A percentile compares a stretch with the other conserved stretches of the same genome.
These are phyloP conservation scores for Diplodia sapinea DNA, from an alignment of 2,329 filamentous ascomycete genomes.

Conservation along the genomic window DNA sequence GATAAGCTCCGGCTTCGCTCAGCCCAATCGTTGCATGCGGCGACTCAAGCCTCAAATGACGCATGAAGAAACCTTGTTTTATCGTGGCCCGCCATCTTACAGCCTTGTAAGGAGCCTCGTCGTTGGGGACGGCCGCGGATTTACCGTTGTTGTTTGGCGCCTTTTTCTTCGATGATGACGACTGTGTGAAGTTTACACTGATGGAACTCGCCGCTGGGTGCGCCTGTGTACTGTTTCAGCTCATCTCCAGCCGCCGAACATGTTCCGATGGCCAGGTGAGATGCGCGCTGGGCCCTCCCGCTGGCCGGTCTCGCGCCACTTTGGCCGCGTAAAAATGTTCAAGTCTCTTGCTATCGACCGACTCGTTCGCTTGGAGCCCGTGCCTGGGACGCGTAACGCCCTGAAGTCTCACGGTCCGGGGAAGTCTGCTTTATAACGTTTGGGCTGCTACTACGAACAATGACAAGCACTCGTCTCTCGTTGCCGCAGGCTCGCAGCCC, in stretches of 20 bases:
- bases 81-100: not conserved
- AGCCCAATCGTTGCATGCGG: not conserved
- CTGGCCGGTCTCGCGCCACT: constrained; percentile 10
- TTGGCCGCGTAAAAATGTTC: not conserved
- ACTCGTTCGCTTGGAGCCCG: not conserved
- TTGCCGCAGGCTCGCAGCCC: not conserved
- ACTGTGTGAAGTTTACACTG: not conserved
- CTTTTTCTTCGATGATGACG: not conserved
- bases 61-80: constrained; percentile 17
- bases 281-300: not conserved
- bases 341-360: not conserved
- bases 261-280: constrained; percentile 9
- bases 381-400: constrained; percentile 13
- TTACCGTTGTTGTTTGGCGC: not conserved
- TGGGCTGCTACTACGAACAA: not conserved
- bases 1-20: constrained; percentile 8
- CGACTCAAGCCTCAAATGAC: not conserved
- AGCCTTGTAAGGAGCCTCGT: not conserved
- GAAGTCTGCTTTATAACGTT: constrained; percentile 1
- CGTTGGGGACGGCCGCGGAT: not conserved
- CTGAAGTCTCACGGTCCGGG: not conserved
- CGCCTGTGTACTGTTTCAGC: not conserved
- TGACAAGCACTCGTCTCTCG: constrained; percentile 1
- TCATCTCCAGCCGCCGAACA: not conserved
- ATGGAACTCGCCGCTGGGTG: not conserved